Percentiles rank a stretch among this genome's conserved stretches.
Evolutionary conservation across 2,329 filamentous ascomycete species (phyloP).

Genomic region (Venturia nashicola): DNA sequence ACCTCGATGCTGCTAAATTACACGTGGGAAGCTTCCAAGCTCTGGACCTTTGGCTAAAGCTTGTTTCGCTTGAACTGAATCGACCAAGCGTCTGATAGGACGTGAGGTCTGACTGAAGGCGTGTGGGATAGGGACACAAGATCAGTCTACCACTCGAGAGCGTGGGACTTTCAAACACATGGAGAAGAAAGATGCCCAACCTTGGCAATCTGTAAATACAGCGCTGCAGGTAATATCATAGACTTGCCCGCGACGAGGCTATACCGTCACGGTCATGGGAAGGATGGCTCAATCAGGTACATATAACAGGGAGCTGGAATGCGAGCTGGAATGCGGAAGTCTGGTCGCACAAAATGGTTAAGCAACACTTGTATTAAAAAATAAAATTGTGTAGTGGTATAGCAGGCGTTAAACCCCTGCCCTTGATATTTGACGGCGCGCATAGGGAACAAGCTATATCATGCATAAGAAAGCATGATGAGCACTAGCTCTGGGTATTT

Average conservation of each 20-base stretch:
- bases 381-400: background rate
- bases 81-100: background rate
- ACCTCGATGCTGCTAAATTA: background rate
- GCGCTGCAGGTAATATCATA: no score
- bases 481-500: constrained; percentile 1
- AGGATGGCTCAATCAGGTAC: background rate
- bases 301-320: background rate
- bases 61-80: background rate
- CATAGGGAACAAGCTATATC: background rate
- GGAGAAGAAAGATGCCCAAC: background rate
- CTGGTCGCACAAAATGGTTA: no score
- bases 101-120: background rate
- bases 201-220: no score
- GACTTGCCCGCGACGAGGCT: background rate
- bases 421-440: background rate
- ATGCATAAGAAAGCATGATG: background rate
- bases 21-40: background rate
- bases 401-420: background rate
- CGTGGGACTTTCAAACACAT: background rate
- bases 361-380: background rate
- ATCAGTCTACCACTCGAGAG: no score
- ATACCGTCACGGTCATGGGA: background rate
- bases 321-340: no score
- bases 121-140: background rate
- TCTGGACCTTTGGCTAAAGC: background rate